Conservation (phyloP, 108 stramenopile genomes). For the Nannochloropsis salina region DNA sequence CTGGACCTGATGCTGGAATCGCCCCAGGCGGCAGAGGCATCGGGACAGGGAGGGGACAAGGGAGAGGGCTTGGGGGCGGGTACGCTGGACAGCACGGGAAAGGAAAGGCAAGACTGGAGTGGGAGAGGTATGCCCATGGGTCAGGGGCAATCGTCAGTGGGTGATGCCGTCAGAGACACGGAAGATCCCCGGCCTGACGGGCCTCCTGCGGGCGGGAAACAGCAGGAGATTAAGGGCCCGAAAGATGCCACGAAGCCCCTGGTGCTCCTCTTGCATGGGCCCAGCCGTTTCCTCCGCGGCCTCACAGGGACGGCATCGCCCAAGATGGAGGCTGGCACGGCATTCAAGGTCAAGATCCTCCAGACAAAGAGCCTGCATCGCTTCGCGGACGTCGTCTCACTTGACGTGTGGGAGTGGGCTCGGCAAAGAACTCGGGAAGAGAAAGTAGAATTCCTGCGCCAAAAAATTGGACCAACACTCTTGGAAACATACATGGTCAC, state of each 20-base stretch:
- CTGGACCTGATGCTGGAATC: background rate
- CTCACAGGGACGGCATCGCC: background rate
- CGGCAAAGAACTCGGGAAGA: background rate
- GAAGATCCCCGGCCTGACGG: no score
- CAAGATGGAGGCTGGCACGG: background rate
- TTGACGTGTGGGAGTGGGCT: slow-evolving; percentile 9
- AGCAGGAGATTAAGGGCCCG: background rate
- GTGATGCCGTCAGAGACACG: no score
- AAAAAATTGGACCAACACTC: background rate
- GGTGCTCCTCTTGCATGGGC: background rate
- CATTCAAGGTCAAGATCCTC: slow-evolving; percentile 11
- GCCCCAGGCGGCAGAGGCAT: background rate
- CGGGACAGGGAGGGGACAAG: background rate
- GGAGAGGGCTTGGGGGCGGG: background rate
- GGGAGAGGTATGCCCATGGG: background rate
- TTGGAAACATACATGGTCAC: background rate
- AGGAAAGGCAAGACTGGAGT: no score
- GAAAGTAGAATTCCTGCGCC: background rate
- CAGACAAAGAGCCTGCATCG: background rate
- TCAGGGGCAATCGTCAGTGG: no score
- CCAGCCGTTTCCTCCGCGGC: background rate
- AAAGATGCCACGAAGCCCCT: background rate
- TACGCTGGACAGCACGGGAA: background rate
- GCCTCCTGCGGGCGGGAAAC: background rate
- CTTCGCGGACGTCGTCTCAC: background rate